phyloP scores from a whole-genome alignment of 441 rosid species.

The Adansonia gregorii region DNA sequence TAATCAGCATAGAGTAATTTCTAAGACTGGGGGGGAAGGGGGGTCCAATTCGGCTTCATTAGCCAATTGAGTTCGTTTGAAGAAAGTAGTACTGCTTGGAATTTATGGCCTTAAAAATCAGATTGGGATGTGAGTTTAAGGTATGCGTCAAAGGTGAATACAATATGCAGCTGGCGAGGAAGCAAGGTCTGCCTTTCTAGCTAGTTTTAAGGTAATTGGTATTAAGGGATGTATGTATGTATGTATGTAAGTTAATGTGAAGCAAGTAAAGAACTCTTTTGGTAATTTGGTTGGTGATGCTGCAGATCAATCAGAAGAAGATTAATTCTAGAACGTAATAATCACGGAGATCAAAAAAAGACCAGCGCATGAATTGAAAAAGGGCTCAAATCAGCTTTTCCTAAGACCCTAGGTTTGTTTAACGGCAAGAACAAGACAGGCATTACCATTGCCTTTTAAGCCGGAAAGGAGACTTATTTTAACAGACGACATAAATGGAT shows the following conservation, averaged over 20 bases:
- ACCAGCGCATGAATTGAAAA: not conserved
- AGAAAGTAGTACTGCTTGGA: too few relatives aligned
- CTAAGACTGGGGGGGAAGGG: too few relatives aligned
- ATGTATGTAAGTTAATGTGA: not conserved
- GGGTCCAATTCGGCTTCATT: too few relatives aligned
- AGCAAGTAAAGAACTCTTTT: not conserved
- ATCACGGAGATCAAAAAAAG: not conserved
- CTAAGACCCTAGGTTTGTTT: conserved; percentile 8
- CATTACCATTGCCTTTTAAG: conserved; percentile 2
- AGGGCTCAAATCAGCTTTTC: conserved; percentile 9
- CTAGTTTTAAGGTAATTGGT: too few relatives aligned
- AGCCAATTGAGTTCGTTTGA: too few relatives aligned
- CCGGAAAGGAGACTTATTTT: conserved; percentile 5
- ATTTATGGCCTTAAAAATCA: too few relatives aligned
- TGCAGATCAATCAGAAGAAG: not conserved
- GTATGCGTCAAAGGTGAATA: too few relatives aligned
- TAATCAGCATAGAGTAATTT: too few relatives aligned
- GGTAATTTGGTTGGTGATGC: conserved; percentile 6
- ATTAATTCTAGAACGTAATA: not conserved
- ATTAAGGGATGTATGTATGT: not conserved
- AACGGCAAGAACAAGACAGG: not conserved
- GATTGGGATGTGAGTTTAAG: too few relatives aligned
- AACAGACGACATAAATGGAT: not conserved
- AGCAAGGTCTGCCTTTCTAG: too few relatives aligned
- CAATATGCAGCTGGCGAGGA: too few relatives aligned